Base-by-base conservation (phyloP, 1,139 yeast genomes). In the Suhomyces guaymorum region DNA sequence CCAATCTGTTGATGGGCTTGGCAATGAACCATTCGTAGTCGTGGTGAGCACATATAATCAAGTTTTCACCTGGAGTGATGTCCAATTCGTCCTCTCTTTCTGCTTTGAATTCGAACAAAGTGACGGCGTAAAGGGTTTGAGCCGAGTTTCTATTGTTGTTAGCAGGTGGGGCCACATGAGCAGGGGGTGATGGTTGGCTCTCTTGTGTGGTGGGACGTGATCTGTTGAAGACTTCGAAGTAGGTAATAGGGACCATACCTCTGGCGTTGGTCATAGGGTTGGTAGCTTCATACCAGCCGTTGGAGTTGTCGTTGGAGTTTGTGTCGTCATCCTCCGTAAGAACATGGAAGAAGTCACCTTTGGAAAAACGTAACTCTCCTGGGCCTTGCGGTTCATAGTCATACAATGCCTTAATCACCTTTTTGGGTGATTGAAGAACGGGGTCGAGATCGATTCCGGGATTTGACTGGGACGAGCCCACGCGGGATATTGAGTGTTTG, bases 21-120 rank as follows among this genome's bases (percentile, higher is more conserved):
- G 97, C 97, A 39, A 92, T 94, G 53, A 89, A 90, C 98, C 98
- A 92, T 61, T 92, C 98, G 48, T 74, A 87, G 41, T 88, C 92
- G 54, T 92, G 95, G 61, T 90, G 97, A 2, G 98, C 98, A 61
- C 96, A 92, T 12, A 92, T 80, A 26, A 89, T 86, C 47, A 92
- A 75, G 50, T 87, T 84, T 54, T 92, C 98, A 23, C 97, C 97
- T 1, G 87, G 88, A 21, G 61, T 53, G 3, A 92, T 87, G 44
- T 83, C 83, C 47, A 92, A 72, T 59, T 92, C 98, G 61, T 92
- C 97, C 14, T 74, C 73, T 38, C 96, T 75, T 62, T 92, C 97
- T 5, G 97, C 97, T 44, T 71, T 75, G 59, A 92, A 92, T 51
- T 86, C 95, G 56, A 81, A 92, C 38, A 88, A 68, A 7, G 73